These are phyloP conservation scores for Cetraspora pellucida DNA, from an alignment of 192 early-diverging fungal genomes.

Conservation along the genomic window DNA sequence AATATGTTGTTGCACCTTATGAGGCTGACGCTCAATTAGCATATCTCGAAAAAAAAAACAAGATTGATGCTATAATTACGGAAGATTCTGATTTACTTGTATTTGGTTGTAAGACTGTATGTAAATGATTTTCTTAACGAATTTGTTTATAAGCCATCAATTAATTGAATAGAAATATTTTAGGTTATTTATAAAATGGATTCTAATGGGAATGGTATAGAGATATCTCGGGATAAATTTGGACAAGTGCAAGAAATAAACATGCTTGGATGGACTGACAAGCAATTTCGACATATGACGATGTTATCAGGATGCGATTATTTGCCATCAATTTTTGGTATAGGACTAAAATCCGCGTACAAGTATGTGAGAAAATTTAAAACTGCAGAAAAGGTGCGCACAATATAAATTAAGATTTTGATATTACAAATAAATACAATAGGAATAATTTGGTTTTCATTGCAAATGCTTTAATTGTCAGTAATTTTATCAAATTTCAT, in stretches of 20 bases:
- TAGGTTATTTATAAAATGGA: slow-evolving; percentile 85
- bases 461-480: not conserved
- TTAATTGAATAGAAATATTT: not conserved
- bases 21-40: slow-evolving; percentile 98
- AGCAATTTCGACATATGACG: slow-evolving; percentile 83
- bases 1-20: slow-evolving; percentile 90
- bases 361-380: slow-evolving; percentile 53
- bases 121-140: too few species aligned
- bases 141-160: too few species aligned
- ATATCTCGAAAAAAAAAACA: slow-evolving; percentile 67
- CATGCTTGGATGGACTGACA: slow-evolving; percentile 59
- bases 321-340: slow-evolving; percentile 74
- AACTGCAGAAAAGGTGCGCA: slow-evolving; percentile 41
- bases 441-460: too few species aligned
- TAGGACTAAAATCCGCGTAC: slow-evolving; percentile 85
- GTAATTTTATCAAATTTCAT: not conserved
- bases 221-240: slow-evolving; percentile 65
- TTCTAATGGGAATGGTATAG: slow-evolving; percentile 63
- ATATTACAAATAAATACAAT: not conserved
- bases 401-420: slow-evolving; percentile 35
- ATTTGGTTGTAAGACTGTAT: slow-evolving; percentile 82
- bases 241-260: slow-evolving; percentile 48
- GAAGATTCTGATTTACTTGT: slow-evolving; percentile 96
- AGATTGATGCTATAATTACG: slow-evolving; percentile 81
- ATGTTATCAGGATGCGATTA: slow-evolving; percentile 99